phyloP scores from a whole-genome alignment of 2,329 filamentous ascomycete genomes.

The Fusarium robinianum region DNA sequence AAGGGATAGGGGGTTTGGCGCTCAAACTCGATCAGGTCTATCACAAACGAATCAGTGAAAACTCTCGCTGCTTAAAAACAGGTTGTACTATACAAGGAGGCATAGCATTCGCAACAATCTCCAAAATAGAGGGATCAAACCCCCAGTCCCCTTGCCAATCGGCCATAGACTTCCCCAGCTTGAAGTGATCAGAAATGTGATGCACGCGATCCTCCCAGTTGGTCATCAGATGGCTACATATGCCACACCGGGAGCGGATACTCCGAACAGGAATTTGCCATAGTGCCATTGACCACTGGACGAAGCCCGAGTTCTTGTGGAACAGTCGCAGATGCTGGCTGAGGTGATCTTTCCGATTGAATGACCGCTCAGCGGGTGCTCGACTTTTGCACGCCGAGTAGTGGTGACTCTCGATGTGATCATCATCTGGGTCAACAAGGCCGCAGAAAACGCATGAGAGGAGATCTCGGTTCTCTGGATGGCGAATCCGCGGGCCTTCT shows the following conservation, averaged over 20 bases:
- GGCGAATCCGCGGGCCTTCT: conserved; percentile 39
- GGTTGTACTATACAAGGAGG: conserved; percentile 40
- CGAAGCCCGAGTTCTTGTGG: conserved; percentile 46
- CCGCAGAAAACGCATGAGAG: conserved; percentile 44
- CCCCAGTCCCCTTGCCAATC: conserved; percentile 50
- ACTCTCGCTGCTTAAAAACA: background rate
- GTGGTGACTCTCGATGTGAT: conserved; percentile 43
- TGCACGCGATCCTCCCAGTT: conserved; percentile 42
- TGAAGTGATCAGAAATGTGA: conserved; percentile 48
- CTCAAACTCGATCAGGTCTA: conserved; percentile 23
- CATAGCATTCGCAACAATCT: conserved; percentile 46
- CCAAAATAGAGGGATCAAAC: conserved; percentile 43
- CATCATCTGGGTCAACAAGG: conserved; percentile 35
- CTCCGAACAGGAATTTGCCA: conserved; percentile 44
- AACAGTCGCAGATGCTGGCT: conserved; percentile 48
- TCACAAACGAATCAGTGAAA: background rate
- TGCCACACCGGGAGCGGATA: conserved; percentile 46
- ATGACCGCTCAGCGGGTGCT: conserved; percentile 47
- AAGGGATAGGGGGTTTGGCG: conserved; percentile 20
- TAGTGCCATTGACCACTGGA: conserved; percentile 24
- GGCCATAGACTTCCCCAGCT: conserved; percentile 45
- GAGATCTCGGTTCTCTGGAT: conserved; percentile 38
- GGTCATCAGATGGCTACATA: conserved; percentile 42
- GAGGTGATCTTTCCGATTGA: conserved; percentile 49
- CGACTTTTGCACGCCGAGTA: conserved; percentile 55